phyloP scores from a whole-genome alignment of 1,284 basidiomycete species.

The Ustilago bromivora region DNA sequence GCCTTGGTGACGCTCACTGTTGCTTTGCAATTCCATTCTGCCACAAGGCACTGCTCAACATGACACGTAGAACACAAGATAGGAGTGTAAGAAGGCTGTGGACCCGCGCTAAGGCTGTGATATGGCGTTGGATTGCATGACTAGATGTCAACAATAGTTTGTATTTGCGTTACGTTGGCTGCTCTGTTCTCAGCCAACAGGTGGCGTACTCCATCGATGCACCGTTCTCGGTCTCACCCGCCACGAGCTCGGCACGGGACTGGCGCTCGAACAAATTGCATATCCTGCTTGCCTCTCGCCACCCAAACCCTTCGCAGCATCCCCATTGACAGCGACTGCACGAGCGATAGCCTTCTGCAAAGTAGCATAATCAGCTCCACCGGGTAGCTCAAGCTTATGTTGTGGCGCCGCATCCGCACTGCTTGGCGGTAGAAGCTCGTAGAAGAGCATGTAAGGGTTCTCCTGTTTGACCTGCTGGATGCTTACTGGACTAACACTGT shows the following conservation, averaged over 20 bases:
- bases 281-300: background rate
- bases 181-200: background rate
- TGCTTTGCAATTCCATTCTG: background rate
- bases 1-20: conserved; percentile 15
- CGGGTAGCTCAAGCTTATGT: conserved; percentile 16
- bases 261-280: conserved; percentile 4
- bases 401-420: conserved; percentile 1
- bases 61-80: background rate
- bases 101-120: background rate
- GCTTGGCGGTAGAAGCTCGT: conserved; percentile 44
- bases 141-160: background rate
- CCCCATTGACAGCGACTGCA: conserved; percentile 12
- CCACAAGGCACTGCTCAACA: background rate
- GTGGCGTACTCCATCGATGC: conserved; percentile 43
- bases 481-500: conserved; percentile 47
- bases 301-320: too few relatives aligned
- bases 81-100: background rate
- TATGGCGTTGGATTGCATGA: background rate
- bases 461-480: conserved; percentile 60
- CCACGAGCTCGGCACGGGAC: conserved; percentile 19
- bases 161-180: background rate
- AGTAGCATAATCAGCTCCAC: conserved; percentile 25
- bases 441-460: conserved; percentile 68
- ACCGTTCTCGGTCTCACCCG: conserved; percentile 34
- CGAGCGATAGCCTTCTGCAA: conserved; percentile 36